Base-by-base conservation (phyloP, 345 rosid genomes). In the Syzygium oleosum region DNA sequence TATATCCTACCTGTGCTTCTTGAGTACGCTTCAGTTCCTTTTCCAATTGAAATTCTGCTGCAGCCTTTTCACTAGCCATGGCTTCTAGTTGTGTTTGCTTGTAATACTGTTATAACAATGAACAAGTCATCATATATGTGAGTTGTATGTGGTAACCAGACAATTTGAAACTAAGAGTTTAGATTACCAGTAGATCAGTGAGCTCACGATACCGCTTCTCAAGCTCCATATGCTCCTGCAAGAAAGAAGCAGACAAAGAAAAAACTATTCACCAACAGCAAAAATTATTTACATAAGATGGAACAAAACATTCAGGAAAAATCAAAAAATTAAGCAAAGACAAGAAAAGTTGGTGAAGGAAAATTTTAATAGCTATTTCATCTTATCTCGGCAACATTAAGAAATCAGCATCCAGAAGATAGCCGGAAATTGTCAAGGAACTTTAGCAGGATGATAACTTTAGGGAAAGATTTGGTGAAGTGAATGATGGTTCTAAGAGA, bases 41-140 rank as follows among this genome's bases (percentile, higher is more conserved):
- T 92, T 98, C 99, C 92, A 96, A 90, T 91, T 98, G 99, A 91
- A 97, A 98, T 90, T 98, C 99, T 87, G 99, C 99, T 1, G 99
- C 99, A 89, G 99, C 99, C 92, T 98, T 98, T 90, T 98, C 99
- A 93, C 97, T 96, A 52, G 98, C 97, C 98, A 97, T 95, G 88
- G 97, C 91, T 93, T 98, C 99, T 86, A 98, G 92, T 86, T 98
- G 99, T 25, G 99, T 98, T 96, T 98, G 99, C 96, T 98, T 98
- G 91, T 94, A 94, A 91, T 98, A 98, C 99, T 98, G 94, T 46
- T 43, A 89, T 17, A 51, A 85, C 78, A 52, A 84, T 85, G 80
- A 78, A 80, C 88, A 59, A 87, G 21, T 55, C 85, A 80, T 65
- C 38, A 91, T 19, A 68, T 38, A 79, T 51, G 61, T 85, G 56